Evolutionary conservation across 2,329 filamentous ascomycete genomes (phyloP).

Genomic region (Pyrenophora seminiperda): DNA sequence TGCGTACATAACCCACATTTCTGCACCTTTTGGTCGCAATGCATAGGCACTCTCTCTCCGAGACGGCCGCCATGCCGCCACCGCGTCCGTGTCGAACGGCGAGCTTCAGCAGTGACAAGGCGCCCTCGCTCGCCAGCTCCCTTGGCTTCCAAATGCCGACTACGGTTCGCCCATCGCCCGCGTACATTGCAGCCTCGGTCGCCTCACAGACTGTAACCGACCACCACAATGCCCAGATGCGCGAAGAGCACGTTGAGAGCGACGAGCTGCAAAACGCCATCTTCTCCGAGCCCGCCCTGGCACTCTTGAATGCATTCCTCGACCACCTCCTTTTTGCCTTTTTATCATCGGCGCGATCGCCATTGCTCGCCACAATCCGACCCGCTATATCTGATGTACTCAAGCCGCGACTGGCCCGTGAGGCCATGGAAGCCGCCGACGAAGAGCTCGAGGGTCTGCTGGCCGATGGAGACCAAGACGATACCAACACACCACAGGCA

Average conservation of each 20-base stretch:
- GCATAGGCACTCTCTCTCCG: constrained; percentile 45
- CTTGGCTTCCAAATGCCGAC: constrained; percentile 65
- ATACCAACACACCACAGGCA: constrained; percentile 35
- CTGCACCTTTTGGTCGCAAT: constrained; percentile 17
- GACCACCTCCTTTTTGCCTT: constrained; percentile 93
- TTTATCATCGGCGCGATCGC: constrained; percentile 78
- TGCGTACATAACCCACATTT: too few relatives aligned
- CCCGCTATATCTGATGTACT: constrained; percentile 85
- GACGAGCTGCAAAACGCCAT: constrained; percentile 68
- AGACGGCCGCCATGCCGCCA: constrained; percentile 41
- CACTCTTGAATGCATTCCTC: constrained; percentile 86
- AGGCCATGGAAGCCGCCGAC: constrained; percentile 81
- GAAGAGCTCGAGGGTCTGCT: constrained; percentile 88
- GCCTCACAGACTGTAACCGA: constrained; percentile 92
- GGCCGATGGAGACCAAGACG: constrained; percentile 69
- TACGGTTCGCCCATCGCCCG: constrained; percentile 74
- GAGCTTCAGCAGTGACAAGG: constrained; percentile 72
- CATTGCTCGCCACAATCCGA: constrained; percentile 73
- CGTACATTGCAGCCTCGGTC: constrained; percentile 85
- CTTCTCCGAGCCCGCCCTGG: constrained; percentile 74
- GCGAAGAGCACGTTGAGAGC: constrained; percentile 68
- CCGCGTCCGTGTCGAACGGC: constrained; percentile 46
- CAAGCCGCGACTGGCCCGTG: constrained; percentile 84
- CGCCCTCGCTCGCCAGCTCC: constrained; percentile 62
- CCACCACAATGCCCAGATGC: constrained; percentile 76